phyloP scores from a whole-genome alignment of 371 early-diverging fungal genomes.

The Gilbertella persicaria region DNA sequence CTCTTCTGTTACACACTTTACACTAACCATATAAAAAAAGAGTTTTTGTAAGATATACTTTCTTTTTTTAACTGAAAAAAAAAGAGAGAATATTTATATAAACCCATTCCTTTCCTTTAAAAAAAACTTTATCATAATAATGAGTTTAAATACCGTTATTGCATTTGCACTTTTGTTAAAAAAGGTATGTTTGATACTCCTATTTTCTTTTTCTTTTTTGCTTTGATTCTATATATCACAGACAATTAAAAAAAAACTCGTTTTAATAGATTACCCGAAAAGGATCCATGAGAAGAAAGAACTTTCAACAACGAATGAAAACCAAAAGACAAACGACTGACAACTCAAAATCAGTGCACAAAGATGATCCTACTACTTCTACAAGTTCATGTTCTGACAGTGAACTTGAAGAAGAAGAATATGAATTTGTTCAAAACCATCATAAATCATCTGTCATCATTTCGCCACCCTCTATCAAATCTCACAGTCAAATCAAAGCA shows the following conservation, averaged over 20 bases:
- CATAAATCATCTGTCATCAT: constrained; percentile 8
- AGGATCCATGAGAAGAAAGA: constrained; percentile 18
- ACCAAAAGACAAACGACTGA: not conserved
- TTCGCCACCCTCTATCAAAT: constrained; percentile 6
- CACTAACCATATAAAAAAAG: constrained; percentile 1
- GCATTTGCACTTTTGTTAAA: constrained; percentile 36
- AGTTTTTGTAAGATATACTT: constrained; percentile 6
- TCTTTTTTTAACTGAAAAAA: not conserved
- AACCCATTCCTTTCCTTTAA: constrained; percentile 23
- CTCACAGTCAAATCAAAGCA: constrained; percentile 3
- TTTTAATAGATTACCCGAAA: constrained; percentile 23
- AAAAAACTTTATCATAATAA: constrained; percentile 8
- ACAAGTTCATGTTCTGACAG: constrained; percentile 9
- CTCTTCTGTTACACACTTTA: not conserved
- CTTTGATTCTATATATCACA: too few species aligned
- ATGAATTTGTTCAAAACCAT: not conserved
- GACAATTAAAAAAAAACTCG: not conserved
- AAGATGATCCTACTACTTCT: not conserved
- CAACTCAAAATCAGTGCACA: not conserved
- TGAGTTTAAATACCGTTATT: constrained; percentile 38
- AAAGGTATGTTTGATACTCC: constrained; percentile 26
- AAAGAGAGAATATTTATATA: constrained; percentile 2
- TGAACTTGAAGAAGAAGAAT: constrained; percentile 7
- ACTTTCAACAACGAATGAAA: constrained; percentile 3
- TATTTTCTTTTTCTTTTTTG: not conserved